Evolutionary conservation across 2,329 filamentous ascomycete species (phyloP).

Genomic region (Grosmannia clavigera): DNA sequence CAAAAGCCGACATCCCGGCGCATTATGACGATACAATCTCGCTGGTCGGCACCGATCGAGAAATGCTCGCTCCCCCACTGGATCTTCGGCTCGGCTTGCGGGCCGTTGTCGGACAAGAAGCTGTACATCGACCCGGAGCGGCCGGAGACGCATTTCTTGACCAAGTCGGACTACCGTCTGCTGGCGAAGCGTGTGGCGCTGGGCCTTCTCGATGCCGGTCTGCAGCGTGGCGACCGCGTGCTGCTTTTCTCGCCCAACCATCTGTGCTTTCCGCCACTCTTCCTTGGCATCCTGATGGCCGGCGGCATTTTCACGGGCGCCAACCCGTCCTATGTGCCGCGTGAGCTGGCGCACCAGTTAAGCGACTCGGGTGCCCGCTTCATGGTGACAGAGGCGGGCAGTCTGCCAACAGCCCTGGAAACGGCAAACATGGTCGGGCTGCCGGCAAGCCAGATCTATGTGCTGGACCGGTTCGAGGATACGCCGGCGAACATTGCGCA

Average conservation of each 20-base stretch:
- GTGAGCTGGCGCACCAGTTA: constrained; percentile 66
- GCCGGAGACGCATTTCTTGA: constrained; percentile 56
- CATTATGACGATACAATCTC: constrained; percentile 34
- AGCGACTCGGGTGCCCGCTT: constrained; percentile 57
- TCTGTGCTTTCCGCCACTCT: constrained; percentile 57
- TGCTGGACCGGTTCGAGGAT: constrained; percentile 43
- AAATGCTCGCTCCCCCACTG: constrained; percentile 40
- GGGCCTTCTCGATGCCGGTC: constrained; percentile 50
- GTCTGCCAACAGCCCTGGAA: constrained; percentile 50
- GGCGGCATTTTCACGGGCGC: constrained; percentile 63
- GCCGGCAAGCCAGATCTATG: constrained; percentile 42
- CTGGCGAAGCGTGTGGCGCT: constrained; percentile 61
- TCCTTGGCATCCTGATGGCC: constrained; percentile 65
- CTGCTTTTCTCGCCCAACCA: constrained; percentile 63
- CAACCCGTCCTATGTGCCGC: constrained; percentile 36
- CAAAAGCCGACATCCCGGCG: not conserved
- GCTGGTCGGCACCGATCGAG: constrained; percentile 31
- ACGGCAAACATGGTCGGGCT: constrained; percentile 50
- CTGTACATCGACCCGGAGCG: constrained; percentile 52
- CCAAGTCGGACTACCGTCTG: constrained; percentile 49
- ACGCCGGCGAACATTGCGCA: constrained; percentile 20
- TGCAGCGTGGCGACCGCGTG: constrained; percentile 57
- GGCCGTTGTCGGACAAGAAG: constrained; percentile 28
- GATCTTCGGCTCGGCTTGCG: constrained; percentile 38
- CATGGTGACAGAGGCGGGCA: constrained; percentile 49